Conservation (phyloP, 208 protist species). For the Leptomonas pyrrhocoris region DNA sequence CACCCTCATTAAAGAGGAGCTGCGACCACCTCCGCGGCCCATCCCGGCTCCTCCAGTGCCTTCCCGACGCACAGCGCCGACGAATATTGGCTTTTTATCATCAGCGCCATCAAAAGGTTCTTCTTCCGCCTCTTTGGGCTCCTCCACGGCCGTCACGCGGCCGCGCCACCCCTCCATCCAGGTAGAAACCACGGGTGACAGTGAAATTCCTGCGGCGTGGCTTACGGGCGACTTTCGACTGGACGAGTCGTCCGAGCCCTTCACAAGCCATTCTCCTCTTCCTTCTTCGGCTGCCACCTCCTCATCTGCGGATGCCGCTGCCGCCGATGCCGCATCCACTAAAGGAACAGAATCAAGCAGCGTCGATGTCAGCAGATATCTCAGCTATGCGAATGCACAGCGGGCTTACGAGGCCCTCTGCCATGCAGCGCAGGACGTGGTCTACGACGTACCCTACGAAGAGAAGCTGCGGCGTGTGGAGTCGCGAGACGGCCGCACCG, state of each 20-base stretch:
- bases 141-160: not conserved
- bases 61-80: not conserved
- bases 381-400: not conserved
- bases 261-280: not conserved
- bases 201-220: slow-evolving; percentile 23
- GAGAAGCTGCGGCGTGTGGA: slow-evolving; percentile 27
- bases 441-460: slow-evolving; percentile 33
- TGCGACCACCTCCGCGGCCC: slow-evolving; percentile 22
- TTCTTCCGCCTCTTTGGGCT: not conserved
- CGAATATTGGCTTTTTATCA: not conserved
- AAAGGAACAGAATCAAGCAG: not conserved
- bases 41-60: not conserved
- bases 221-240: slow-evolving; percentile 22
- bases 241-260: not conserved
- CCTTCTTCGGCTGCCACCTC: not conserved
- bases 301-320: not conserved
- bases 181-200: not conserved
- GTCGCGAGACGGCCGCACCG: slow-evolving; percentile 23
- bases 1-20: slow-evolving; percentile 42
- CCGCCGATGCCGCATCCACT: not conserved
- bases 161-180: not conserved
- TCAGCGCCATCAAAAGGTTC: not conserved
- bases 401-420: slow-evolving; percentile 25
- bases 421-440: slow-evolving; percentile 21
- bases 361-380: not conserved